Conservation (phyloP, 352 stramenopile species). For the Phytophthora sp. region DNA sequence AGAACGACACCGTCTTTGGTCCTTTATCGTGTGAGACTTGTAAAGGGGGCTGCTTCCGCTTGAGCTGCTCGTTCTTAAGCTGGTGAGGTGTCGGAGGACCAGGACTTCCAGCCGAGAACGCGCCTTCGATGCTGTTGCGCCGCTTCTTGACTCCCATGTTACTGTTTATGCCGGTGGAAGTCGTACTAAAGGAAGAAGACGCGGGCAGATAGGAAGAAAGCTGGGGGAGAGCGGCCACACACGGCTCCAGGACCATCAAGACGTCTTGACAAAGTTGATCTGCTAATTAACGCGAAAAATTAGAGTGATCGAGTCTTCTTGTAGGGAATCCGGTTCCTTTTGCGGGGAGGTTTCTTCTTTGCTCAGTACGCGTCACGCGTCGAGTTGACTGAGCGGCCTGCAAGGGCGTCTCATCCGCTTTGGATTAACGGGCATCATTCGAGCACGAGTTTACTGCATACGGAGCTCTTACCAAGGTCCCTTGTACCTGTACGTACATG, state of each 20-base stretch:
- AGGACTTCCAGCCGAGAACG: conserved; percentile 23
- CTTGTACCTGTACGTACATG: conserved; percentile 12
- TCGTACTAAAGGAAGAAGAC: conserved; percentile 16
- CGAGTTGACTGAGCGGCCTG: conserved; percentile 29
- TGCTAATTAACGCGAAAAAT: conserved; percentile 4
- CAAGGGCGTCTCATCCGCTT: conserved; percentile 22
- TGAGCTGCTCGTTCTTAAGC: conserved; percentile 16
- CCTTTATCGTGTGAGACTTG: conserved; percentile 2
- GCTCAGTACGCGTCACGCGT: conserved; percentile 17
- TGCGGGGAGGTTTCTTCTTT: conserved; percentile 15
- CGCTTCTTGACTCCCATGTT: conserved; percentile 19
- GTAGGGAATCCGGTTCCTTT: conserved; percentile 11
- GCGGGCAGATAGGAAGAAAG: conserved; percentile 32
- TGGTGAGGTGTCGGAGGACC: not conserved
- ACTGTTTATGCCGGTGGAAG: conserved; percentile 16
- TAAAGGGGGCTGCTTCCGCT: conserved; percentile 21
- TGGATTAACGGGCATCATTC: conserved; percentile 25
- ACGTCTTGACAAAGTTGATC: not conserved
- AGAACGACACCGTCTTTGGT: conserved; percentile 2
- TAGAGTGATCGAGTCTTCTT: conserved; percentile 21
- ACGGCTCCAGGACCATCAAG: conserved; percentile 20
- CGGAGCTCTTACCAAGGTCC: conserved; percentile 10
- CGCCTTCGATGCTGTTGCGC: conserved; percentile 30
- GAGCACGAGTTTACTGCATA: conserved; percentile 26
- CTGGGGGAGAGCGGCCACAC: conserved; percentile 15